These are phyloP conservation scores for Phaffia rhodozyma DNA, from an alignment of 1,284 basidiomycete species.

Conservation along the genomic window DNA sequence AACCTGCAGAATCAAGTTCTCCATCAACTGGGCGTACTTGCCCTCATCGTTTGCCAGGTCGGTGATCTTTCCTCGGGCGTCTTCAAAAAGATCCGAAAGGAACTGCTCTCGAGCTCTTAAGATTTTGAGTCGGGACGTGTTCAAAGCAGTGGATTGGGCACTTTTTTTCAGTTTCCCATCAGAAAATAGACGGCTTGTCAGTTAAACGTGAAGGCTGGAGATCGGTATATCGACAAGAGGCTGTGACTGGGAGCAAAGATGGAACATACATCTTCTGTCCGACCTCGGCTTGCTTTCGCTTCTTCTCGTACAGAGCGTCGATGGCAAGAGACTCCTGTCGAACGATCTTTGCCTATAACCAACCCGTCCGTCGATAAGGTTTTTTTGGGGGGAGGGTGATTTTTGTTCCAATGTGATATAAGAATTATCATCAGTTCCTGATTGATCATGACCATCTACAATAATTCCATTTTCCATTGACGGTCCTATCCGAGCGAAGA, in stretches of 20 bases:
- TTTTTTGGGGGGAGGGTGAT: not conserved
- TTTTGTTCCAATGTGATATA: not conserved
- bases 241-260: not conserved
- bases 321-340: constrained; percentile 87
- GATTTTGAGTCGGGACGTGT: constrained; percentile 84
- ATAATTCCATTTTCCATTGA: not conserved
- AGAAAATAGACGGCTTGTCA: not conserved
- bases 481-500: not conserved
- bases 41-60: constrained; percentile 55
- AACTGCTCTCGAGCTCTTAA: constrained; percentile 87
- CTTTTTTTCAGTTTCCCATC: constrained; percentile 38
- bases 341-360: constrained; percentile 76
- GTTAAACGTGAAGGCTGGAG: not conserved
- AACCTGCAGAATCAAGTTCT: constrained; percentile 71
- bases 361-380: not conserved
- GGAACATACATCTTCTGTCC: constrained; percentile 80
- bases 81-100: constrained; percentile 74
- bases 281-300: constrained; percentile 78
- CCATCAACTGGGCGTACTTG: constrained; percentile 64
- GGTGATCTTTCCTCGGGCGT: constrained; percentile 53
- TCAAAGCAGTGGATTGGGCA: constrained; percentile 88
- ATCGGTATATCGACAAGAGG: not conserved
- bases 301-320: constrained; percentile 85
- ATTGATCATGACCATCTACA: not conserved
- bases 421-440: not conserved